A percentile compares a stretch with the other conserved stretches of the same genome.
Evolutionary conservation across 164 flowering plant species (phyloP).

Genomic region (Paratinospora sagittata): DNA sequence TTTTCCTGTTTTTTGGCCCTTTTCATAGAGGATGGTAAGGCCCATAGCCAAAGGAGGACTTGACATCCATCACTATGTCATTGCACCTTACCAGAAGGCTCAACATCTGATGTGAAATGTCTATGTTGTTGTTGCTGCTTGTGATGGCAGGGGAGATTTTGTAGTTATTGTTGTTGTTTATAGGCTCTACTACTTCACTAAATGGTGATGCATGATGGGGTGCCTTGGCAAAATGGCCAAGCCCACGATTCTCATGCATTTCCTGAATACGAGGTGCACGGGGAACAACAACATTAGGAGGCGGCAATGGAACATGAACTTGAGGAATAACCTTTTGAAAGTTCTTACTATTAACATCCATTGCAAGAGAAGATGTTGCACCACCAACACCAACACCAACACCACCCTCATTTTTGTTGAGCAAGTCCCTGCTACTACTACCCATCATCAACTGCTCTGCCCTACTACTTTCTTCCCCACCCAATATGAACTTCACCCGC

Average conservation of each 20-base stretch:
- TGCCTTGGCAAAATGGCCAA: conserved; percentile 25
- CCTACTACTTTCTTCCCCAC: conserved; percentile 58
- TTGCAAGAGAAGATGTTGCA: conserved; percentile 36
- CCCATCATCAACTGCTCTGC: conserved; percentile 32
- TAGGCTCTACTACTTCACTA: conserved; percentile 26
- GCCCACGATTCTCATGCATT: conserved; percentile 16
- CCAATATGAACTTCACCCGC: conserved; percentile 85
- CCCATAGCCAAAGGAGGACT: conserved; percentile 57
- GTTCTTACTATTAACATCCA: conserved; percentile 67
- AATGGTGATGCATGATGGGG: conserved; percentile 24
- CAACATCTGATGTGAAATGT: conserved; percentile 76
- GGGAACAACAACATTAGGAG: conserved; percentile 24
- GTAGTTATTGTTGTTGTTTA: conserved; percentile 23
- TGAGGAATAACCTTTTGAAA: conserved; percentile 44
- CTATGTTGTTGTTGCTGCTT: conserved; percentile 20
- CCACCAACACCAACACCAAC: conserved; percentile 42
- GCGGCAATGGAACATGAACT: conserved; percentile 17
- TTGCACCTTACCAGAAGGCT: conserved; percentile 68
- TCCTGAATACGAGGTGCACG: conserved; percentile 16
- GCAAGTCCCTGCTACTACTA: conserved; percentile 21
- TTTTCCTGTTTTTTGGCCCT: neutral
- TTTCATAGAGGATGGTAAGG: conserved; percentile 80
- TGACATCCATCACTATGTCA: conserved; percentile 62
- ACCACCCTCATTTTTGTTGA: conserved; percentile 35
- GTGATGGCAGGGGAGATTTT: neutral